These are phyloP conservation scores for Lachancea sp. DNA, from an alignment of 805 yeast species.

Conservation along the genomic window DNA sequence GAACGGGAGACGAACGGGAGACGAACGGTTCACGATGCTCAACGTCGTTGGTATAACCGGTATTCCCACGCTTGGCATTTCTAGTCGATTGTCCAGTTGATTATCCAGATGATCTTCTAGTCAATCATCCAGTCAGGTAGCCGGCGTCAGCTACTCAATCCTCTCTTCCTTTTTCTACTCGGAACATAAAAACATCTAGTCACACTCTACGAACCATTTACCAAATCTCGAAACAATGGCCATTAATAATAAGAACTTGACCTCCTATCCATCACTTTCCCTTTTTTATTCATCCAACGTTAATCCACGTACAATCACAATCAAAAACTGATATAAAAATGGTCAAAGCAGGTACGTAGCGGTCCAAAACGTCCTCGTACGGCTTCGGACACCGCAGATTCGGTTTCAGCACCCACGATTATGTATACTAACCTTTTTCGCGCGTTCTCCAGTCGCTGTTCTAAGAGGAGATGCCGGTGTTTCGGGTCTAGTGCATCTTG, in stretches of 20 bases:
- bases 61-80: no score
- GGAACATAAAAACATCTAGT: no score
- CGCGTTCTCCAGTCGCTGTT: constrained; percentile 74
- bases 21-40: no score
- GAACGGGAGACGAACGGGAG: no score
- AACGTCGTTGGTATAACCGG: no score
- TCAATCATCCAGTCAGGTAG: neutral
- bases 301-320: neutral
- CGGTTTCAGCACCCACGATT: no score
- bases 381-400: no score
- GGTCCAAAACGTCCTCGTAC: neutral
- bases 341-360: constrained; percentile 28
- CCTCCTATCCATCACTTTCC: neutral
- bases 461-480: constrained; percentile 92
- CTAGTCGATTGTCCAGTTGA: neutral
- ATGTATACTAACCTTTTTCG: neutral
- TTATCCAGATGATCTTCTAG: no score
- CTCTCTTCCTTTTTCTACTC: neutral
- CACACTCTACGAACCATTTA: neutral
- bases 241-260: neutral
- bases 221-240: neutral
- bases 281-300: neutral
- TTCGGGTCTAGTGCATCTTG: constrained; percentile 79
- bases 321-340: constrained; percentile 11
- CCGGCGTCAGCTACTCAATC: no score